Evolutionary conservation across 441 rosid genomes (phyloP).

Genomic region (Croton laevigatus): DNA sequence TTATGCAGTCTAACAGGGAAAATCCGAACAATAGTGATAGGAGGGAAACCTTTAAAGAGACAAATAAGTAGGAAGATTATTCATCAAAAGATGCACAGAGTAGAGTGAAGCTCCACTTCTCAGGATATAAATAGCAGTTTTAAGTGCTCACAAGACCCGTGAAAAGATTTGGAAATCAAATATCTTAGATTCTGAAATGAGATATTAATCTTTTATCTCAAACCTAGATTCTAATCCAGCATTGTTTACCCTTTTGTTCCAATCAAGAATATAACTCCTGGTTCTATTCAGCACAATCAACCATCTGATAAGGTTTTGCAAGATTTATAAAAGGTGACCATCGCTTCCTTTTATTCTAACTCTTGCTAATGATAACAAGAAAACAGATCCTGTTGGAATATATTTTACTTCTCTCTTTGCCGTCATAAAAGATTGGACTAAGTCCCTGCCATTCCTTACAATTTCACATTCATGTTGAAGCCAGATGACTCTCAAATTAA

Average conservation of each 20-base stretch:
- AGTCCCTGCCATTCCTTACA: not conserved
- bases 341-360: not conserved
- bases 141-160: not conserved
- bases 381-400: not conserved
- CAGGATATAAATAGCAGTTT: not conserved
- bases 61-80: not conserved
- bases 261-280: not conserved
- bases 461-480: not conserved
- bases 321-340: not conserved
- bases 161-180: not conserved
- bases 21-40: not conserved
- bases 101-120: not conserved
- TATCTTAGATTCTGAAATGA: not conserved
- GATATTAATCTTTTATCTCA: not conserved
- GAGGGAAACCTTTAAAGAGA: not conserved
- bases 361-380: not conserved
- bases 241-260: not conserved
- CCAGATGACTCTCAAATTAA: not conserved
- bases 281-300: not conserved
- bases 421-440: not conserved
- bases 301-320: not conserved
- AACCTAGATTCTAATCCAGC: not conserved
- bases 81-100: not conserved
- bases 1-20: not conserved
- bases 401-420: not conserved